Conservation (phyloP, 345 rosid genomes). For the Odontarrhena argentea region DNA sequence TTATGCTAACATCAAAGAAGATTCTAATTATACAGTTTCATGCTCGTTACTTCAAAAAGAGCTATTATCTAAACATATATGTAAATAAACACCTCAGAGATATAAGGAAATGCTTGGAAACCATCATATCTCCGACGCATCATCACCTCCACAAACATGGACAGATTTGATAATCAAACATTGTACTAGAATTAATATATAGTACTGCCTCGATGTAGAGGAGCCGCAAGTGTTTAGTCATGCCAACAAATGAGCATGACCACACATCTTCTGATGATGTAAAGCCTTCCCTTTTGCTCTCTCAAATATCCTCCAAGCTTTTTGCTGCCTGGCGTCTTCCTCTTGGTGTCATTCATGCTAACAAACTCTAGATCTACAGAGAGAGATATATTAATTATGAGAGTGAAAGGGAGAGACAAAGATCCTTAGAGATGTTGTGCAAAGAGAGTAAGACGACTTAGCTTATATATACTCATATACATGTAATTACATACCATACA, state of each 20-base stretch:
- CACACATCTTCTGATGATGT: constrained; percentile 74
- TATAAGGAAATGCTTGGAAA: neutral
- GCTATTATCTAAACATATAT: neutral
- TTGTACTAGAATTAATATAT: constrained; percentile 3
- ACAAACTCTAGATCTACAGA: constrained; percentile 12
- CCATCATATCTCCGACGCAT: constrained; percentile 12
- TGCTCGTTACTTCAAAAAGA: constrained; percentile 13
- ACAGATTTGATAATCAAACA: constrained; percentile 25
- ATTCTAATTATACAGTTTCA: constrained; percentile 9
- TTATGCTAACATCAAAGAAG: constrained; percentile 21
- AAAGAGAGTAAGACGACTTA: constrained; percentile 28
- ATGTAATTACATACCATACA: constrained; percentile 12
- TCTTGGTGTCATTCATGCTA: constrained; percentile 48
- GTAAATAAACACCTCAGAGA: neutral
- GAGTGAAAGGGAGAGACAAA: constrained; percentile 14
- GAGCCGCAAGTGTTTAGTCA: constrained; percentile 46
- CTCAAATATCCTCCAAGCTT: constrained; percentile 71
- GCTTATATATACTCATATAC: constrained; percentile 34
- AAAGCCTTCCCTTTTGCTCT: constrained; percentile 74
- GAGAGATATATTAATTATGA: neutral
- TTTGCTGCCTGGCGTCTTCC: constrained; percentile 54
- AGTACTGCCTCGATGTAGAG: constrained; percentile 24
- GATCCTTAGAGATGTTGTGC: constrained; percentile 24
- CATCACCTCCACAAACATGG: neutral
- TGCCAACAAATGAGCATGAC: constrained; percentile 87